Base-by-base conservation (phyloP, 2,329 filamentous ascomycete species). In the Fusarium graminum region DNA sequence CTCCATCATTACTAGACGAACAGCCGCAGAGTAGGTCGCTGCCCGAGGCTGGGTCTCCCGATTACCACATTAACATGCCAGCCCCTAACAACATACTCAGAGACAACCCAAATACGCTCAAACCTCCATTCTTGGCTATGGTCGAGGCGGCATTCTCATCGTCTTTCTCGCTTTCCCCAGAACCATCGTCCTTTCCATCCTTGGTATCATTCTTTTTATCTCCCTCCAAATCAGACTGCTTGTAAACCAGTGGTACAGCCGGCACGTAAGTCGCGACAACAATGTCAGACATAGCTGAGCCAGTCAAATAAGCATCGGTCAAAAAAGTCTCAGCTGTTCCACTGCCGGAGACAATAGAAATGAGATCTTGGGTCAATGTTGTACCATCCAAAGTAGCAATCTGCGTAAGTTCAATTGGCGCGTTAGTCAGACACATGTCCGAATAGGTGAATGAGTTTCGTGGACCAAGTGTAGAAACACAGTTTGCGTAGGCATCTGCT, bases 1-100 rank as follows among this genome's bases (percentile, higher is more conserved):
- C 7, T 17, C n/a, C 4, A n/a, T 10, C 10, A n/a, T n/a, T 16
- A 16, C 9, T 36, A n/a, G 6, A 22, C 22, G 22, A 22, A 22
- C 22, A 22, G 22, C 22, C 22, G 22, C 4, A 4, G 22, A 22
- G 22, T 22, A 22, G 22, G 22, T 22, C 22, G 6, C 22, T 22
- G 22, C 22, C 22, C 22, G 6, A 22, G 22, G 22, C 22, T 6
- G 22, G 22, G 22, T 22, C 22, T 22, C 22, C 22, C 6, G 10
- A n/a, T 25, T 26, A 53, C 41, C 25, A 54, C 8, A 63, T 6
- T 29, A 66, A 22, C 43, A 59, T 53, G 3, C 63, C 63, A 11
- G 44, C 28, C 3, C 52, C 57, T 9, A 17, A 43, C 9, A 66
- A 3, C 7, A 67, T 13, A 2, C 63, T 58, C 25, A 67, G 2